Evolutionary conservation across 257 asterid species (phyloP).

Genomic region (Fraxinus pennsylvanica): DNA sequence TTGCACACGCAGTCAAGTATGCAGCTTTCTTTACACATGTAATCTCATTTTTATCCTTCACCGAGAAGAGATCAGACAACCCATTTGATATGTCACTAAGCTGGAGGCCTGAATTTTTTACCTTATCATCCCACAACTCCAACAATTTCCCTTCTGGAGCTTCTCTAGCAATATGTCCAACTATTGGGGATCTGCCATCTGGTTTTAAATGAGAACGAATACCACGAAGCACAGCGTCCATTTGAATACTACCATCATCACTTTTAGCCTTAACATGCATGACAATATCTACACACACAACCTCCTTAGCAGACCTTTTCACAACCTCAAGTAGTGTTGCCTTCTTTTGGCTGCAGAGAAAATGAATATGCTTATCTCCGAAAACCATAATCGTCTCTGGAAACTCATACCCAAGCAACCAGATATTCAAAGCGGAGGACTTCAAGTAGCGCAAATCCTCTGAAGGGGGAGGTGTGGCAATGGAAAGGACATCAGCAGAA

Average conservation of each 20-base stretch:
- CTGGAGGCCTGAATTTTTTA: constrained; percentile 45
- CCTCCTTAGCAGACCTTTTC: constrained; percentile 49
- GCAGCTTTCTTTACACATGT: constrained; percentile 64
- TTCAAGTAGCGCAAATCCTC: constrained; percentile 70
- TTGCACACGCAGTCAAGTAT: constrained; percentile 52
- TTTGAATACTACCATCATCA: constrained; percentile 50
- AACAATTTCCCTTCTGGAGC: constrained; percentile 62
- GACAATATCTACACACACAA: constrained; percentile 41
- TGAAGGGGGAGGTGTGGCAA: constrained; percentile 67
- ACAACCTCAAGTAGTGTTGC: constrained; percentile 53
- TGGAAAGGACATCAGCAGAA: constrained; percentile 48
- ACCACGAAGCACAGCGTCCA: constrained; percentile 46
- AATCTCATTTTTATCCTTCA: constrained; percentile 58
- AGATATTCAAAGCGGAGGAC: constrained; percentile 61
- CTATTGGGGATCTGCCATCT: constrained; percentile 30
- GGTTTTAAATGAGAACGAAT: constrained; percentile 39
- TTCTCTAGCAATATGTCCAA: constrained; percentile 62
- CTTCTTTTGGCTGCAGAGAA: constrained; percentile 63
- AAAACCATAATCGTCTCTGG: constrained; percentile 78
- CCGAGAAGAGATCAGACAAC: constrained; percentile 61
- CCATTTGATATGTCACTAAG: constrained; percentile 59
- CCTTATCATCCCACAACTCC: constrained; percentile 59
- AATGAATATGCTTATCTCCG: constrained; percentile 47
- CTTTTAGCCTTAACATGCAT: constrained; percentile 56
- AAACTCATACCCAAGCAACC: constrained; percentile 77